phyloP scores from a whole-genome alignment of 257 asterid genomes.

The Lycium ferocissimum region DNA sequence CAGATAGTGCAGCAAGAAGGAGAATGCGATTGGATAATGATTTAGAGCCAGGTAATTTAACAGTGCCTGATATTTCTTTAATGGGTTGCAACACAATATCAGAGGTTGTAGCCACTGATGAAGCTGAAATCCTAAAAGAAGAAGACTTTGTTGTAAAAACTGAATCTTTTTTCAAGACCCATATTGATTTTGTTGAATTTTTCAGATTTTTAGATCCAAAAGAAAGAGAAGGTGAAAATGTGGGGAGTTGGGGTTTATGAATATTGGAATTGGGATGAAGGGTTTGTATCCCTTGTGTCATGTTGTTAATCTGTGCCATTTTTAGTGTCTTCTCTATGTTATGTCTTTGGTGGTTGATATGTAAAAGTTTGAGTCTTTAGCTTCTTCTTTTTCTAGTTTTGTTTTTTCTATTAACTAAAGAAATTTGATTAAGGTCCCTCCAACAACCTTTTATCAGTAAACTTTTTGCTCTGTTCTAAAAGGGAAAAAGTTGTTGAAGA shows the following conservation, averaged over 20 bases:
- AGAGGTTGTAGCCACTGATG: constrained; percentile 64
- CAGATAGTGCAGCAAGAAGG: constrained; percentile 93
- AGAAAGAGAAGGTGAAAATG: constrained; percentile 49
- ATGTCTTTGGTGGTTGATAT: not conserved
- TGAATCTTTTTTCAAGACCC: constrained; percentile 51
- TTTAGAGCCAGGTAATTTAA: constrained; percentile 94
- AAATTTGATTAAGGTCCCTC: no score
- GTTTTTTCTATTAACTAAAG: no score
- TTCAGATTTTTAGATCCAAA: constrained; percentile 54
- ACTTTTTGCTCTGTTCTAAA: no score
- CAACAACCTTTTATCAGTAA: no score
- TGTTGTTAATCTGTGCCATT: constrained; percentile 56
- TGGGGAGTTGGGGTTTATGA: constrained; percentile 42
- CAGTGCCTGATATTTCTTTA: constrained; percentile 86
- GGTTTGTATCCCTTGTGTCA: constrained; percentile 53
- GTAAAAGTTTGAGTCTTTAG: not conserved
- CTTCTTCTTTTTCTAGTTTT: not conserved
- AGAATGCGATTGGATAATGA: constrained; percentile 94
- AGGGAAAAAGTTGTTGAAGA: no score
- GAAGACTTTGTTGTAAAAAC: constrained; percentile 43
- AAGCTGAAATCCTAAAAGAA: constrained; percentile 59
- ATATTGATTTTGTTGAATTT: constrained; percentile 42
- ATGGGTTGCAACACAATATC: constrained; percentile 92
- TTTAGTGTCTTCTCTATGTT: not conserved
- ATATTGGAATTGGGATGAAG: constrained; percentile 50